Base-by-base conservation (phyloP, 331 rosid genomes). In the Quercus phellos region DNA sequence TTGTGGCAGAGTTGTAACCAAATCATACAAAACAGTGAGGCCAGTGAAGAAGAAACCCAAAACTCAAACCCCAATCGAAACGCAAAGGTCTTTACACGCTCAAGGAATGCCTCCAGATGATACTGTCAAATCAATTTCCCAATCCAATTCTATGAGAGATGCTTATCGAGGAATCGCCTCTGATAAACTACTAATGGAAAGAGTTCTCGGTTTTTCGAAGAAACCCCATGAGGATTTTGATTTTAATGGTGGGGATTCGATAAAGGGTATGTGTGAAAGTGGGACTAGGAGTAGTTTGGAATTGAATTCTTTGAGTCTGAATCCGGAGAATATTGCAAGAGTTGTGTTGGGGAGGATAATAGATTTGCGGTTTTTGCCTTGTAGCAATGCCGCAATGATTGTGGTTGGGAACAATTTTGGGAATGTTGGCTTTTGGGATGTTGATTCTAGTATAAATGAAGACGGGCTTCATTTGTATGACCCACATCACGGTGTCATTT, bases 341-440 rank as follows among this genome's bases (percentile, higher is more conserved):
- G 69, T 92, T 63, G 85, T 90, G 76, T 86, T 0, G 4, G 30
- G 3, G 30, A 27, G 93, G 85, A 92, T 94, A 74, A 85, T 75
- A 79, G 51, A 54, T 34, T 30, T 89, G 76, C 69, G 58, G 32
- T 85, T 94, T 85, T 86, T 90, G 21, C 99, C 97, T 50, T 87
- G 90, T 54, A 58, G 55, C 35, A 81, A 60, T 76, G 76, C 78
- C n/a, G 90, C 81, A 46, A 86, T 90, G 87, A 46, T 90, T 26
- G 90, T 79, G 43, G 94, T 74, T 1, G 99, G 95, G 59, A 92
- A 85, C 80, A 92, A 88, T 87, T 80, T 63, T 76, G 99, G 99
- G 70, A 84, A 94, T 80, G 17, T 94, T 82, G 97, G 93, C 38
- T 94, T 94, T 68, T 92, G 97, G 98, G 78, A 88, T 81, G 78